phyloP scores from a whole-genome alignment of 2,329 filamentous ascomycete species.

The Calonectria pauciramosa region DNA sequence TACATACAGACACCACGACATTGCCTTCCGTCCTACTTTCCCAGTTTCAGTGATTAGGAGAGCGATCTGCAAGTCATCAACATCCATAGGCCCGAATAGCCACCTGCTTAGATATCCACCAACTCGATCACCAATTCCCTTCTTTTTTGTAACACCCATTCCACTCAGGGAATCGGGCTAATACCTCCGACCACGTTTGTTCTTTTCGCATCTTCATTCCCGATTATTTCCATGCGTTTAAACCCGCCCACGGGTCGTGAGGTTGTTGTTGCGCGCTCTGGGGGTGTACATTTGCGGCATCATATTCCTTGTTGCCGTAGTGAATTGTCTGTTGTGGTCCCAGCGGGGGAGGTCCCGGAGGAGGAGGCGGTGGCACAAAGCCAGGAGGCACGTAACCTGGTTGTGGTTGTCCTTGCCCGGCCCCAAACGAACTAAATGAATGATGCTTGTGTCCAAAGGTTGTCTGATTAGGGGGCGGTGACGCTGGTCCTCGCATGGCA shows the following conservation, averaged over 20 bases:
- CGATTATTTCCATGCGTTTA: constrained; percentile 65
- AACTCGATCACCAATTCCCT: not conserved
- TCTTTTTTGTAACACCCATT: not conserved
- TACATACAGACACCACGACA: not conserved
- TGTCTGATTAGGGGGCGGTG: constrained; percentile 71
- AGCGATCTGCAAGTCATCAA: not conserved
- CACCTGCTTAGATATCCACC: not conserved
- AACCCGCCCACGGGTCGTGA: constrained; percentile 66
- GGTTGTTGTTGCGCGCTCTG: constrained; percentile 55
- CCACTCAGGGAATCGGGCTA: constrained; percentile 9
- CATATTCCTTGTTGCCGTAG: constrained; percentile 57
- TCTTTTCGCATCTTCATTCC: not conserved
- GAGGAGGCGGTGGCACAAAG: constrained; percentile 74
- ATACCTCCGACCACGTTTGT: not conserved
- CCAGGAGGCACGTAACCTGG: constrained; percentile 66
- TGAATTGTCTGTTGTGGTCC: constrained; percentile 74
- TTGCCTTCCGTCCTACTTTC: not conserved
- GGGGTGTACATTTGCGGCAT: constrained; percentile 48
- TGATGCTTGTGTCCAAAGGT: constrained; percentile 57
- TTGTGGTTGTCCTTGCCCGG: constrained; percentile 47
- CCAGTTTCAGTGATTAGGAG: not conserved
- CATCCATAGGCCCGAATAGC: not conserved
- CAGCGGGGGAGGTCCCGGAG: constrained; percentile 72
- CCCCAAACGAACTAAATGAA: constrained; percentile 55
- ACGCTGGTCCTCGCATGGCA: constrained; percentile 58